phyloP scores from a whole-genome alignment of 768 basidiomycete genomes.

The Amanita polypyramis region DNA sequence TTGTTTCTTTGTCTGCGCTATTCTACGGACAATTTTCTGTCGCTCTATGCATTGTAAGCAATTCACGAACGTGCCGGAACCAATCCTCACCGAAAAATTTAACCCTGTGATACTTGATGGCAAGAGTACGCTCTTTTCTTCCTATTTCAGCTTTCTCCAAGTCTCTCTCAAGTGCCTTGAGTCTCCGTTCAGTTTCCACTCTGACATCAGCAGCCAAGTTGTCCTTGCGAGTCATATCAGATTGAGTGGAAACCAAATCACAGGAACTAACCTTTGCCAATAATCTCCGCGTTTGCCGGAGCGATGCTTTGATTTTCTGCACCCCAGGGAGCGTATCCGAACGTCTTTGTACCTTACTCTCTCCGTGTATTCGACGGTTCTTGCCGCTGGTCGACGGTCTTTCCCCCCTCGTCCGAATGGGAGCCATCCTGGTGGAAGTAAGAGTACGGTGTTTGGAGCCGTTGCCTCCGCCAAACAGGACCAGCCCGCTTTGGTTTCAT shows the following conservation, averaged over 20 bases:
- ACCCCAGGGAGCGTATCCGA: conserved; percentile 46
- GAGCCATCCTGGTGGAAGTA: conserved; percentile 11
- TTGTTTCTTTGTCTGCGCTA: conserved; percentile 55
- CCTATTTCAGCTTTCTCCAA: conserved; percentile 51
- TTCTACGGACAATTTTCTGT: conserved; percentile 73
- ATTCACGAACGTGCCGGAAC: not conserved
- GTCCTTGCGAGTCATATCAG: conserved; percentile 33
- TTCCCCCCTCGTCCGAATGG: conserved; percentile 8
- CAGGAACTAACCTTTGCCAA: conserved; percentile 55
- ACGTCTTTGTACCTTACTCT: conserved; percentile 20
- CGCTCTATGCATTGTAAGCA: conserved; percentile 44
- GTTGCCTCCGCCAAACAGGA: conserved; percentile 1
- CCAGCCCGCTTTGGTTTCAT: not conserved
- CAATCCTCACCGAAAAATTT: conserved; percentile 82
- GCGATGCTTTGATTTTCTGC: conserved; percentile 75
- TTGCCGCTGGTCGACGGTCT: conserved; percentile 15
- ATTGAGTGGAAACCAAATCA: not conserved
- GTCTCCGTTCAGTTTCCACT: conserved; percentile 69
- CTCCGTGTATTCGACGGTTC: conserved; percentile 17
- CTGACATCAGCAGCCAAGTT: conserved; percentile 78
- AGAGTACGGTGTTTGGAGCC: not conserved
- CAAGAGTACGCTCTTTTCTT: conserved; percentile 63
- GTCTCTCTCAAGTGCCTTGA: conserved; percentile 68
- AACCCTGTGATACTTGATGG: conserved; percentile 76
- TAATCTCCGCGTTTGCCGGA: conserved; percentile 76